These are phyloP conservation scores for Solanum gracilifrons DNA, from an alignment of 257 asterid species.

Conservation along the genomic window DNA sequence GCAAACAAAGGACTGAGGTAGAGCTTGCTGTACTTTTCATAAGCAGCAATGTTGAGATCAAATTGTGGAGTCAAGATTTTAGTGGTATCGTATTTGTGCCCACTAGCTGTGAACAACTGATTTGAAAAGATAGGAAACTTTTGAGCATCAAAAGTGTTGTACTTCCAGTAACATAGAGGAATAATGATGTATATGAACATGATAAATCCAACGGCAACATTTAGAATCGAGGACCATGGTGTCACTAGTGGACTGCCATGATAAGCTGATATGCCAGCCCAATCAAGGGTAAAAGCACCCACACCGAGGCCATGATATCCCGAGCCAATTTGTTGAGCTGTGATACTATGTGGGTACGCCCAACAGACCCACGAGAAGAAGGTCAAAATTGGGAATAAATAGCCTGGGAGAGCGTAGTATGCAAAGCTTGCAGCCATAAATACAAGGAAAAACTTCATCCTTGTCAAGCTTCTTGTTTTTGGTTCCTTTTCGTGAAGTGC, in stretches of 20 bases:
- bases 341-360: conserved; percentile 84
- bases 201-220: conserved; percentile 71
- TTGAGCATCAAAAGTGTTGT: conserved; percentile 71
- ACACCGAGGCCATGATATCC: conserved; percentile 92
- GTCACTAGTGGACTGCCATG: conserved; percentile 97
- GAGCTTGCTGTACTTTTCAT: conserved; percentile 72
- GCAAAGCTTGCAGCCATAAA: conserved; percentile 62
- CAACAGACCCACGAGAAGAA: conserved; percentile 99
- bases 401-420: conserved; percentile 84
- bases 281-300: conserved; percentile 97
- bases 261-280: conserved; percentile 98
- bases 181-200: conserved; percentile 85
- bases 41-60: conserved; percentile 67
- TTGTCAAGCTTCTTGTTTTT: conserved; percentile 55
- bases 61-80: conserved; percentile 77
- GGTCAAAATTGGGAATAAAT: conserved; percentile 72
- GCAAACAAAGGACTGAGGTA: conserved; percentile 95
- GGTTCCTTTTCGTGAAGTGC: conserved; percentile 90
- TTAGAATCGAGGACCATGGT: conserved; percentile 74
- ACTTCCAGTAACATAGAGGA: conserved; percentile 95
- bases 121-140: conserved; percentile 93
- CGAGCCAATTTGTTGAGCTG: conserved; percentile 95
- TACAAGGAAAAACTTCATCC: conserved; percentile 81
- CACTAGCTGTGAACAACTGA: conserved; percentile 60
- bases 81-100: conserved; percentile 62